These are phyloP conservation scores for Plasmodium adleri DNA, from an alignment of 169 alveolate species.

Conservation along the genomic window DNA sequence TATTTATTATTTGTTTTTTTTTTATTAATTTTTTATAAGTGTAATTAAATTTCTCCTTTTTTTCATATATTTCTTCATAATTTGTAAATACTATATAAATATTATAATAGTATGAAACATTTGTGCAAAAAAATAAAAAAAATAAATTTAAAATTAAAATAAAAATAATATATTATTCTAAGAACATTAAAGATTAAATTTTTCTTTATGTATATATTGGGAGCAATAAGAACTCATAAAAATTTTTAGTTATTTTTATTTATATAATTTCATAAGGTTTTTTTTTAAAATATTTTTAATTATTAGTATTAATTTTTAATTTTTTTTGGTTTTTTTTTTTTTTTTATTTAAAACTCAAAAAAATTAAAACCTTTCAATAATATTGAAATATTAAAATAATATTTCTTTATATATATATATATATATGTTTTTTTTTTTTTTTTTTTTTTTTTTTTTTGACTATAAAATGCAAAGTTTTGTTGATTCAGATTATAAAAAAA, in stretches of 20 bases:
- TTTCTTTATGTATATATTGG: too few species aligned
- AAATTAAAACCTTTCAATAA: too few species aligned
- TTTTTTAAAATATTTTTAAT: too few species aligned
- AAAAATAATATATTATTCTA: too few species aligned
- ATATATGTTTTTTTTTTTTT: background rate
- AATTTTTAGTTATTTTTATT: background rate
- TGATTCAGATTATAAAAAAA: constrained; percentile 14
- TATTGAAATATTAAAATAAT: background rate
- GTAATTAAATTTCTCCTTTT: background rate
- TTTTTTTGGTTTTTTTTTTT: constrained; percentile 11
- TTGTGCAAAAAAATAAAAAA: too few species aligned
- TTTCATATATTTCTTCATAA: background rate
- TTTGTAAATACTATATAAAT: background rate
- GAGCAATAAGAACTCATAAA: too few species aligned
- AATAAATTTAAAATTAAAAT: too few species aligned
- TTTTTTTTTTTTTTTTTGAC: too few species aligned
- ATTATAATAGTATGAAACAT: background rate
- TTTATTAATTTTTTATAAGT: background rate
- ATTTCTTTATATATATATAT: background rate
- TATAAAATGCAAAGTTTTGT: constrained; percentile 55
- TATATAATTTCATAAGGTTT: too few species aligned
- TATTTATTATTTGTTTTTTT: background rate
- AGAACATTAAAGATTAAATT: too few species aligned
- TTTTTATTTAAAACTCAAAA: background rate
- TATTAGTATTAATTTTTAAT: background rate